Evolutionary conservation across 805 yeast genomes (phyloP).

Genomic region (Teunomyces pallodes): DNA sequence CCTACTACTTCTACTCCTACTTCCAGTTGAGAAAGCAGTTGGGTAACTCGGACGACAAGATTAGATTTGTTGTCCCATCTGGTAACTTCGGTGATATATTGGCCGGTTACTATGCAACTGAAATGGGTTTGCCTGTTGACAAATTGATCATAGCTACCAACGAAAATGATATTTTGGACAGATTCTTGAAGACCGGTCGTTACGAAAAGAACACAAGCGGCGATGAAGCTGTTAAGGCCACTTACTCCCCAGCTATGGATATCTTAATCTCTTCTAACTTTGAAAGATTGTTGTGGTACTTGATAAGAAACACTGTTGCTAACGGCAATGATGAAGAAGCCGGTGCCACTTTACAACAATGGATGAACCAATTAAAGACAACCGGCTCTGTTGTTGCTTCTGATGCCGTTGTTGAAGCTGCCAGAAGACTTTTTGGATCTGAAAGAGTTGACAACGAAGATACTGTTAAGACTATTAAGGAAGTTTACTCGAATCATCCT

Average conservation of each 20-base stretch:
- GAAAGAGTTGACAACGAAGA: constrained; percentile 76
- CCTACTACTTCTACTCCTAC: constrained; percentile 92
- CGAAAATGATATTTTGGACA: constrained; percentile 89
- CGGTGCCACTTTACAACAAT: constrained; percentile 64
- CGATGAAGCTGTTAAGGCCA: constrained; percentile 62
- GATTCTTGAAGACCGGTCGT: constrained; percentile 83
- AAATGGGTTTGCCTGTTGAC: constrained; percentile 92
- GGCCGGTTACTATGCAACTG: constrained; percentile 92
- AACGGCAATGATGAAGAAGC: constrained; percentile 56
- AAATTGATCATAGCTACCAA: constrained; percentile 91
- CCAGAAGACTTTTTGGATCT: constrained; percentile 69
- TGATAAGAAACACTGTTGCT: constrained; percentile 71
- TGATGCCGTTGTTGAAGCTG: constrained; percentile 58
- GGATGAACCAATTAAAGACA: constrained; percentile 78
- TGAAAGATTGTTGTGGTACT: constrained; percentile 94
- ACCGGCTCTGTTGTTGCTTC: constrained; percentile 77
- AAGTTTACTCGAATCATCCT: constrained; percentile 57
- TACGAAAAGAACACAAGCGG: constrained; percentile 65
- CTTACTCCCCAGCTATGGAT: constrained; percentile 98
- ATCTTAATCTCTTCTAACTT: constrained; percentile 92
- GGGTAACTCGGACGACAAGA: constrained; percentile 37
- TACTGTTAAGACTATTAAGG: constrained; percentile 76
- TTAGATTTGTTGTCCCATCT: constrained; percentile 90
- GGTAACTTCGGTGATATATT: constrained; percentile 98
- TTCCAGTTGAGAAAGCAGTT: constrained; percentile 58